Evolutionary conservation across 2,329 filamentous ascomycete species (phyloP), one percentile per base, ranked within the genome.

Genomic region (Orbilia ellipsospora): DNA sequence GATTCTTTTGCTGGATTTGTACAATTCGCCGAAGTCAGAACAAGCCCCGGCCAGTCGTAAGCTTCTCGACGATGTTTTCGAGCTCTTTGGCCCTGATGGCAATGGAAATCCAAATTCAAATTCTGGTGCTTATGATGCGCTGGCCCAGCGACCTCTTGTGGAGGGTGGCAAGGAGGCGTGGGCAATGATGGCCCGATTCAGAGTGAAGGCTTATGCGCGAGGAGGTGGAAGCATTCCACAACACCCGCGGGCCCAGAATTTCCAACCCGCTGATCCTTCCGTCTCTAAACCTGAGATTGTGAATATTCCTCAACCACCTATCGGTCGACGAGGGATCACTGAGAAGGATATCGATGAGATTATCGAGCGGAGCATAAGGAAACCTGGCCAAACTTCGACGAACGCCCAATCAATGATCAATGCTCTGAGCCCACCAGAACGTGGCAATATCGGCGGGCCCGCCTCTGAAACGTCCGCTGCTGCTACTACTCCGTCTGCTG

Each of bases 161-260:
- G 78, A 79, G 67, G 78, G 78, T 48, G 78, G 78, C 1, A 73
- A 73, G 15, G 78, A 79, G 48, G 78, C 78, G 18, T 80, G 79
- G 79, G 64, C 69, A 36, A 79, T 80, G 78, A 69, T 80, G 44
- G 78, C 69, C 26, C 72, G 79, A 28, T 65, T 80, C 7, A 72
- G 78, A 55, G 77, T 63, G 55, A 77, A 77, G 66, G 77, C 72
- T 10, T 78, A 79, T 66, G 70, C 70, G 31, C 77, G 68, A 60
- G 66, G 67, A n/a, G 56, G 12, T 56, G 48, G 62, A 51, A 54
- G 51, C 28, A 40, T 55, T 4, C 50, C 42, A 50, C 54, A 20
- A 15, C 42, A 52, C 16, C 52, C 52, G n/a, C 59, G 51, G 48
- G 15, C 10, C 44, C 59, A 52, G 5, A 55, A 50, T 60, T 52